Evolutionary conservation across 2,329 filamentous ascomycete species (phyloP), one percentile per base, ranked within the genome.

Genomic region (Ophiostoma pallidulum): DNA sequence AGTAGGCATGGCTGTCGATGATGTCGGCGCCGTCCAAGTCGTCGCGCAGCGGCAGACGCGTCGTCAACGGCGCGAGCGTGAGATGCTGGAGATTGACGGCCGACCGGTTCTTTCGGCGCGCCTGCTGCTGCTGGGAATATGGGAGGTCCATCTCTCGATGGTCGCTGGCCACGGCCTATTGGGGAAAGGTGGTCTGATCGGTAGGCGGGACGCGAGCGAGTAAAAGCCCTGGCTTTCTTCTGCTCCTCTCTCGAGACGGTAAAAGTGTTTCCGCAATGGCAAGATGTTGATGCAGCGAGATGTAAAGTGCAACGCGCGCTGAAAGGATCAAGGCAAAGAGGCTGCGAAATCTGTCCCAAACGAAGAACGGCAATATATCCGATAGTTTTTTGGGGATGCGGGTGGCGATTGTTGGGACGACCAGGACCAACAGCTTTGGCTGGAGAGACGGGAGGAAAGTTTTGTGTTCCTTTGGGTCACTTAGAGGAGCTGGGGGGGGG

Each of bases 31-130:
- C 66, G 53, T 61, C 59, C 28, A 71, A 58, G 54, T 71, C 64
- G 57, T 80, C 76, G 51, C 70, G 66, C 49, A 81, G 64, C 36
- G 79, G 78, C 8, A 83, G 68, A 59, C 75, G 77, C 44, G 74
- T 71, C 20, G 79, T 82, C 47, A 84, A 65, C 24, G 80, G 80
- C n/a, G 77, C 79, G 50, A 83, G 76, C 13, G 75, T 72, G 50
- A 81, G 70, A 56, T 79, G 74, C 57, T 75, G 74, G 53, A 81
- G 66, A 62, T 74, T 80, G 41, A 72, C 75, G 24, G 71, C 70
- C 19, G 78, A 80, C 55, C 74, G 72, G 57, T 73, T 75, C 64
- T 78, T 77, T 53, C 75, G 75, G 51, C 76, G 71, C 38, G 72
- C 67, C 54, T 74, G 71, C 55, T 72, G 73, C 59, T 80, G 75